Evolutionary conservation across 1,284 basidiomycete genomes (phyloP), one percentile per base, ranked within the genome.

Genomic region (Tilletiaria anomala): DNA sequence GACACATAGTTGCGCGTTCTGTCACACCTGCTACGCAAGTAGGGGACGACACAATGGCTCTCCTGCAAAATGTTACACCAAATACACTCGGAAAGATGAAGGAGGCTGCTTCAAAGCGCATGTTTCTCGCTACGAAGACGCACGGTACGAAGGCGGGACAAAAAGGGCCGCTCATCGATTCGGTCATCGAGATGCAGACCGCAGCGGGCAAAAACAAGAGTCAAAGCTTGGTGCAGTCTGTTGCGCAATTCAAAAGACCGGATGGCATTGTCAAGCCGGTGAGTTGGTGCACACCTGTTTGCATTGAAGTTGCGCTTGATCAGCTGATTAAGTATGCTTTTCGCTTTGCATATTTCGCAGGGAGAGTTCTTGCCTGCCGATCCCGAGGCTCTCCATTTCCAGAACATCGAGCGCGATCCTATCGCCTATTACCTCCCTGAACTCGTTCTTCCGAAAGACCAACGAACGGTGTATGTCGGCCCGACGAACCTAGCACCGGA

Each of bases 321-420:
- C n/a, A n/a, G n/a, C n/a, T n/a, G n/a, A n/a, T n/a, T n/a, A n/a
- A n/a, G n/a, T n/a, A n/a, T n/a, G n/a, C n/a, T n/a, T n/a, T n/a
- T n/a, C n/a, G n/a, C n/a, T n/a, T n/a, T n/a, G n/a, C n/a, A n/a
- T n/a, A n/a, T n/a, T n/a, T n/a, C n/a, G n/a, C n/a, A 29, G 26
- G 26, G n/a, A 8, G 26, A 29, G 10, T n/a, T 29, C 8, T n/a
- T 29, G 8, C 26, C 26, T 8, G 26, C 26, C 26, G 26, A 29
- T 29, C 26, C 26, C 10, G 26, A 8, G 8, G 37, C 85, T 40
- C 79, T 86, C 74, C 79, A 80, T 17, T 73, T 91, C 6, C 73
- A 83, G 39, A 79, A 83, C 58, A 85, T 91, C 54, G 78, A 82
- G 26, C 77, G 80, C 18, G 84, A 93, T 57, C 87, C 87, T 12